Evolutionary conservation across 1,284 basidiomycete genomes (phyloP).

Genomic region (Amylostereum areolatum): DNA sequence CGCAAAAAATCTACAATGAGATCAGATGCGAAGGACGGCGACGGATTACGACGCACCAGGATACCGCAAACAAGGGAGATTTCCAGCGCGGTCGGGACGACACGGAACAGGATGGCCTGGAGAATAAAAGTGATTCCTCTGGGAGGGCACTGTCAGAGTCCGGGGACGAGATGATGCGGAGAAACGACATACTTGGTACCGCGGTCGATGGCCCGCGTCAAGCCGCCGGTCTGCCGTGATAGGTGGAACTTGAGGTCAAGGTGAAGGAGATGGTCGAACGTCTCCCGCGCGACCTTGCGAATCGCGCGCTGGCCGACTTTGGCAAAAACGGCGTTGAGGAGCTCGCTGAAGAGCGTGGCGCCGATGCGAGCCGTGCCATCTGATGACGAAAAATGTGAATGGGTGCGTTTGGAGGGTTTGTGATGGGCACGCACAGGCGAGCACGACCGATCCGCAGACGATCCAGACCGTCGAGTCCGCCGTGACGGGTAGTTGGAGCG

Average conservation of each 20-base stretch:
- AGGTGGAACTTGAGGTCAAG: constrained; percentile 94
- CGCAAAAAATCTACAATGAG: not conserved
- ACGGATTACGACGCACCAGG: constrained; percentile 58
- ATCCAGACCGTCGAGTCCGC: constrained; percentile 84
- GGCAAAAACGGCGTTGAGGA: constrained; percentile 95
- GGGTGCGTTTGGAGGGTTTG: not conserved
- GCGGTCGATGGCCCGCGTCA: constrained; percentile 94
- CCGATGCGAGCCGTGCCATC: constrained; percentile 90
- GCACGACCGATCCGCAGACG: constrained; percentile 81
- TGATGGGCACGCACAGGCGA: constrained; percentile 70
- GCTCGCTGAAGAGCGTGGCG: constrained; percentile 85
- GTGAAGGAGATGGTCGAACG: constrained; percentile 88
- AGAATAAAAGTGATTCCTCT: constrained; percentile 97
- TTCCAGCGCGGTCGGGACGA: constrained; percentile 93
- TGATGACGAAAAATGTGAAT: constrained; percentile 24
- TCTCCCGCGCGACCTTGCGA: constrained; percentile 88
- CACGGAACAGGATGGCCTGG: constrained; percentile 91
- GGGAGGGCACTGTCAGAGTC: constrained; percentile 3
- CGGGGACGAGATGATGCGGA: no score
- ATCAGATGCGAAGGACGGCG: constrained; percentile 4
- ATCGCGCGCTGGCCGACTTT: constrained; percentile 94
- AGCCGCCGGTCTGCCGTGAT: constrained; percentile 89
- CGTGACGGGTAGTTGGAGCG: constrained; percentile 81
- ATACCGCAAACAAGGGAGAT: constrained; percentile 98
- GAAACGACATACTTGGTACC: constrained; percentile 78